Evolutionary conservation across 1,284 basidiomycete genomes (phyloP).

Genomic region (Austroboletus novae-zelandiae): DNA sequence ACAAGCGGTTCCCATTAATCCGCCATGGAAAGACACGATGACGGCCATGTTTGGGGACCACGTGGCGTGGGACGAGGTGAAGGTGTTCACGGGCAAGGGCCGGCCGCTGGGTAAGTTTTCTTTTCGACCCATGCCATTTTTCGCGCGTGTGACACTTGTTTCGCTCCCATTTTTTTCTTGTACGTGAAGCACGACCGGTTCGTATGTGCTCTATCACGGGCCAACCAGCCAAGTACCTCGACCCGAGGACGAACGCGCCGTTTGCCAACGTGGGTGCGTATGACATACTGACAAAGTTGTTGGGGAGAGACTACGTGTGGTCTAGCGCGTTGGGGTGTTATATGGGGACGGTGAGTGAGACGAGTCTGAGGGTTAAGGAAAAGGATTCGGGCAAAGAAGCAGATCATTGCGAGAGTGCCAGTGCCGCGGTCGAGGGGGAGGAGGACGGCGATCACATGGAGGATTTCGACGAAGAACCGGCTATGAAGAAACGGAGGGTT

Average conservation of each 20-base stretch:
- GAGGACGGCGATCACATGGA: neutral
- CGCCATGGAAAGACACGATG: conserved; percentile 71
- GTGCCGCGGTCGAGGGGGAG: neutral
- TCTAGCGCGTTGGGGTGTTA: conserved; percentile 57
- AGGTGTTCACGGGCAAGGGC: conserved; percentile 57
- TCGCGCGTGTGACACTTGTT: neutral
- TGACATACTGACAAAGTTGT: conserved; percentile 52
- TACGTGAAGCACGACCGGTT: conserved; percentile 52
- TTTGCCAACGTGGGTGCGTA: conserved; percentile 73
- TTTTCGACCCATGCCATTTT: neutral
- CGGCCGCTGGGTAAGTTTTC: conserved; percentile 55
- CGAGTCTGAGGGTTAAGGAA: neutral
- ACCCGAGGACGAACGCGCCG: conserved; percentile 75
- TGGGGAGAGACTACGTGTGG: conserved; percentile 69
- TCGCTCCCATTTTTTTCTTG: conserved; percentile 1
- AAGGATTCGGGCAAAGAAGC: neutral
- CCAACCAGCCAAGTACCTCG: conserved; percentile 62
- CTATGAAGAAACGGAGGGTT: conserved; percentile 14
- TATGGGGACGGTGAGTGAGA: conserved; percentile 19
- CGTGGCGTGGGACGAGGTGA: conserved; percentile 66
- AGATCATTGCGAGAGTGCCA: neutral
- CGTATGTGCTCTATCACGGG: conserved; percentile 66
- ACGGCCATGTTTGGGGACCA: conserved; percentile 74
- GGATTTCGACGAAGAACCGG: conserved; percentile 3
- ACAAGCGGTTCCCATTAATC: conserved; percentile 46